Evolutionary conservation across 768 basidiomycete genomes (phyloP), one percentile per base, ranked within the genome.

Genomic region (Rhodocollybia butyracea): DNA sequence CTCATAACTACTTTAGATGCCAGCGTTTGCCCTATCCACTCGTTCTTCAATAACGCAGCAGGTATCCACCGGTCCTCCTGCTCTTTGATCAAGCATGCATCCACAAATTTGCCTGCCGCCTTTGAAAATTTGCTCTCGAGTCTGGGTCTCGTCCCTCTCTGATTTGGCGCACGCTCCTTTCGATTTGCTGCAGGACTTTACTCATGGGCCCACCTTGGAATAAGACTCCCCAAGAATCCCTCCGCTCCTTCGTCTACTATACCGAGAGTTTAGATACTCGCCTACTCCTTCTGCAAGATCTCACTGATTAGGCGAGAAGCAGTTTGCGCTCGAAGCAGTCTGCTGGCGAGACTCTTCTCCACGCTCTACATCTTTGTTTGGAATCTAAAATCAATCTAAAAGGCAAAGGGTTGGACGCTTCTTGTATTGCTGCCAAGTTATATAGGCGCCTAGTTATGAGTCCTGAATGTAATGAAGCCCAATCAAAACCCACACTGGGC

Each of bases 141-240:
- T n/a, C n/a, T n/a, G n/a, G n/a, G n/a, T n/a, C n/a, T 89, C 85
- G 1, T 36, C 32, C 47, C 32, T 36, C 19, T 36, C 32, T 5
- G 31, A 50, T 17, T 78, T 43, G 97, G 97, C 24, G 97, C 95
- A 54, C 96, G 94, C 73, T 98, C 97, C 66, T 97, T 97, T 98
- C 97, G 62, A 99, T 98, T 67, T 98, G 93, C 67, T 98, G 97
- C 59, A 99, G 73, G 51, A 99, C 70, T 73, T 99, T 98, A 62
- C 93, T 96, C 88, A 91, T 94, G 26, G 89, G 90, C 0, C 92
- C 91, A 34, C 96, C 96, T 66, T 94, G 93, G 59, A 97, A 72
- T 62, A 87, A 91, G 55, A 98, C 96, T 43, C 96, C 96, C 62
- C n/a, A n/a, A n/a, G n/a, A n/a, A n/a, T n/a, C n/a, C n/a, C n/a